phyloP scores from a whole-genome alignment of 495 filamentous ascomycete genomes.

The Platismatia glauca region DNA sequence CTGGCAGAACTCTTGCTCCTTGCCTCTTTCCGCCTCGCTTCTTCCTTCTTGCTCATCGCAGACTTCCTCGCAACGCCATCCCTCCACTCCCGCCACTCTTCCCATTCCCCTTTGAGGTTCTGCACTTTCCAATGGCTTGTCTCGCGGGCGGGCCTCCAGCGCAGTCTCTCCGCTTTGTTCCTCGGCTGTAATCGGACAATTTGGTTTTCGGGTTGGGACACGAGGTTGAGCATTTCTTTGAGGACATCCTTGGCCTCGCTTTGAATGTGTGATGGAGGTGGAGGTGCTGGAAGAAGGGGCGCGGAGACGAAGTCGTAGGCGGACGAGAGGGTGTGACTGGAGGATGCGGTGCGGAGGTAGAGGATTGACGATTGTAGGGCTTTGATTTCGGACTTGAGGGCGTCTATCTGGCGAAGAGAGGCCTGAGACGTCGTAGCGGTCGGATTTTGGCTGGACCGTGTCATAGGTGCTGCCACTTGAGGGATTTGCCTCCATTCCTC shows the following conservation, averaged over 20 bases:
- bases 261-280: not conserved
- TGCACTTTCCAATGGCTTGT: conserved; percentile 17
- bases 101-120: conserved; percentile 20
- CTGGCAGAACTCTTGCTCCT: not conserved
- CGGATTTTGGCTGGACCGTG: conserved; percentile 38
- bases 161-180: conserved; percentile 16
- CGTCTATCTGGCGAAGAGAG: conserved; percentile 62
- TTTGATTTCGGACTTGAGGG: conserved; percentile 58
- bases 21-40: conserved; percentile 8
- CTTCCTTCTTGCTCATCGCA: not conserved
- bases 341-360: conserved; percentile 46
- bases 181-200: conserved; percentile 9
- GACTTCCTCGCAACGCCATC: conserved; percentile 10
- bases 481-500: conserved; percentile 70
- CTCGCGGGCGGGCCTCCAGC: conserved; percentile 20
- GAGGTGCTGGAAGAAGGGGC: not conserved
- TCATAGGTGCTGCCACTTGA: conserved; percentile 40
- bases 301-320: conserved; percentile 12
- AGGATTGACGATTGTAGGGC: conserved; percentile 66
- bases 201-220: conserved; percentile 13
- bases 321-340: conserved; percentile 10
- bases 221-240: conserved; percentile 21
- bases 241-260: conserved; percentile 21
- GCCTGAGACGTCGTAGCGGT: conserved; percentile 37
- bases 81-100: conserved; percentile 21